Evolutionary conservation across 257 asterid genomes (phyloP).

Genomic region (Solanum phureja): DNA sequence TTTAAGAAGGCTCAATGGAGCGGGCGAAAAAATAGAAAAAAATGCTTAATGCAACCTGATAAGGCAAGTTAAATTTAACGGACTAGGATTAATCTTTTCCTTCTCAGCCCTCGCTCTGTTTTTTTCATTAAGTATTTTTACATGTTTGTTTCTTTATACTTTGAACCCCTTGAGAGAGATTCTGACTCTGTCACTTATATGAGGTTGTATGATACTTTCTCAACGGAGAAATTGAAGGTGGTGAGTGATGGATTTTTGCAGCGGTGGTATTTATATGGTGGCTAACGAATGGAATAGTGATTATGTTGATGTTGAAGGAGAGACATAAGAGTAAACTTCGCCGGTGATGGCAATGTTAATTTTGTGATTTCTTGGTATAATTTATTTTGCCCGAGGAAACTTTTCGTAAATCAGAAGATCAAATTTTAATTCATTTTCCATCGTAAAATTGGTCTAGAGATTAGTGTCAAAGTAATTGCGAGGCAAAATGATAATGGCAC

Average conservation of each 20-base stretch:
- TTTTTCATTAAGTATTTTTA: too few relatives aligned
- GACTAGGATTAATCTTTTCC: too few relatives aligned
- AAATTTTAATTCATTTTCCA: too few relatives aligned
- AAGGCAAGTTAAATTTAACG: not conserved
- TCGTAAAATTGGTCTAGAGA: not conserved
- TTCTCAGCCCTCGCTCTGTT: not conserved
- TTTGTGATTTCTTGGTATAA: not conserved
- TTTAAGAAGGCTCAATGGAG: not conserved
- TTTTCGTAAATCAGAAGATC: not conserved
- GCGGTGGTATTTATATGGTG: not conserved
- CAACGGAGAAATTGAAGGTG: not conserved
- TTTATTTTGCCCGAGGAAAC: not conserved
- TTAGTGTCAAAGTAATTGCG: not conserved
- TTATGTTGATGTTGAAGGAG: not conserved
- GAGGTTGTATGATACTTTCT: not conserved
- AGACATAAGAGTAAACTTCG: not conserved
- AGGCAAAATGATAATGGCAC: not conserved
- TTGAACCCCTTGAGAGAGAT: not conserved
- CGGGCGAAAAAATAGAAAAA: too few relatives aligned
- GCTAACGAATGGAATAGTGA: too few relatives aligned
- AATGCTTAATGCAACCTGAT: too few relatives aligned
- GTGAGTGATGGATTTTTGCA: not conserved
- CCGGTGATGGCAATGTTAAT: not conserved
- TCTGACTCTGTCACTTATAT: too few relatives aligned
- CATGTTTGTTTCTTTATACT: too few relatives aligned